Percentiles rank a stretch among this genome's conserved stretches.
Conservation (phyloP, 768 basidiomycete species). For the Sutorius australiensis region DNA sequence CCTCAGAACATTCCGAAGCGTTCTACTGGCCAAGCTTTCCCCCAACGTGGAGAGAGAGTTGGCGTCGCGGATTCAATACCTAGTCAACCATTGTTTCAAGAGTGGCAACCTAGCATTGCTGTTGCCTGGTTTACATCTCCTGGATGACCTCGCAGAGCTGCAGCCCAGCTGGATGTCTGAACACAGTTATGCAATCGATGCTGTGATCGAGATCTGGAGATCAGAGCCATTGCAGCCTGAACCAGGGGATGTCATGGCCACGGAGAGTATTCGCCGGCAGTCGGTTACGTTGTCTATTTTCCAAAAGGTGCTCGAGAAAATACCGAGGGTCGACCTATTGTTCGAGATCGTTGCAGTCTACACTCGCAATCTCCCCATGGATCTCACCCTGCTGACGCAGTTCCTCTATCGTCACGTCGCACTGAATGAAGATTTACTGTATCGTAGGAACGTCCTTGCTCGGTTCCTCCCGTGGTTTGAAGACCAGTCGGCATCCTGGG, state of each 20-base stretch:
- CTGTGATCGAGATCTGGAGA: conserved; percentile 71
- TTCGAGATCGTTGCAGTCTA: conserved; percentile 85
- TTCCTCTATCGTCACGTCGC: conserved; percentile 89
- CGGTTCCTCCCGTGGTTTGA: conserved; percentile 87
- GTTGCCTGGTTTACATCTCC: conserved; percentile 69
- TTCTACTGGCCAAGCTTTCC: conserved; percentile 75
- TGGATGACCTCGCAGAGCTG: conserved; percentile 68
- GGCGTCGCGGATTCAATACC: conserved; percentile 50
- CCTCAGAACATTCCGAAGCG: conserved; percentile 78
- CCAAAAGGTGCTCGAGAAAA: conserved; percentile 60
- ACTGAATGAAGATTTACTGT: conserved; percentile 58
- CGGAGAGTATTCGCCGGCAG: conserved; percentile 56
- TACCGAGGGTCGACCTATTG: conserved; percentile 80
- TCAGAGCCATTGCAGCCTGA: conserved; percentile 44
- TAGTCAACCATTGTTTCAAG: conserved; percentile 51
- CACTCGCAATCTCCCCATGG: conserved; percentile 75
- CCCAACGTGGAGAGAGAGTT: conserved; percentile 70
- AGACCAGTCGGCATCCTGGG: conserved; percentile 55
- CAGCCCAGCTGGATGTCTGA: conserved; percentile 70
- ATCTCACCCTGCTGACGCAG: conserved; percentile 70
- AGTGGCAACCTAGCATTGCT: conserved; percentile 48
- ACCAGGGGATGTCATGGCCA: conserved; percentile 39
- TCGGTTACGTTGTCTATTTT: conserved; percentile 74
- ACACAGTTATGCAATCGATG: conserved; percentile 63
- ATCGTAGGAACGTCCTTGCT: conserved; percentile 77